phyloP scores from a whole-genome alignment of 2,329 filamentous ascomycete species.

The Fulvia fulva region DNA sequence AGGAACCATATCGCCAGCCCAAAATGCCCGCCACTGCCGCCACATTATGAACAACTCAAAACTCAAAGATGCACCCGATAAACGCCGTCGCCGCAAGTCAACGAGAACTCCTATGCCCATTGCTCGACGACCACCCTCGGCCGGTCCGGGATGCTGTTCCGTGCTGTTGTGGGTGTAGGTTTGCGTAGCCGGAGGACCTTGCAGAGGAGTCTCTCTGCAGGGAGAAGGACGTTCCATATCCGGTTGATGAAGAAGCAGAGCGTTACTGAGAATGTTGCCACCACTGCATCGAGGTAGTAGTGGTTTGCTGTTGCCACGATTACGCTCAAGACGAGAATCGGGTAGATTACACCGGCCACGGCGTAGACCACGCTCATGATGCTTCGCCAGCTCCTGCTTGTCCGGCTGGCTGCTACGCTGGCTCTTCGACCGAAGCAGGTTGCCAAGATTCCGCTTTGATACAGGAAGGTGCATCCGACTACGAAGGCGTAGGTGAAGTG shows the following conservation, averaged over 20 bases:
- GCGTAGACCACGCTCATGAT: conserved; percentile 35
- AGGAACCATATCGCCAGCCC: neutral
- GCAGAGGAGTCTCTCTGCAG: conserved; percentile 49
- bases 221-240: conserved; percentile 49
- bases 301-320: conserved; percentile 63
- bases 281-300: conserved; percentile 54
- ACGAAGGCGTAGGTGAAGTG: conserved; percentile 53
- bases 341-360: conserved; percentile 41
- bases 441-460: conserved; percentile 48
- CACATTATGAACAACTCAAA: neutral
- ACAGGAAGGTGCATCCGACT: conserved; percentile 51
- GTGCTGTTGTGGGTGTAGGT: conserved; percentile 49
- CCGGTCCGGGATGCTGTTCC: conserved; percentile 2
- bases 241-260: conserved; percentile 49
- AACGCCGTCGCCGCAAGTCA: neutral
- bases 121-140: conserved; percentile 16
- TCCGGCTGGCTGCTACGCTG: conserved; percentile 7
- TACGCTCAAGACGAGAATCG: conserved; percentile 43
- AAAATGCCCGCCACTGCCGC: neutral
- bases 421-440: conserved; percentile 36
- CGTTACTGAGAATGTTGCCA: conserved; percentile 48
- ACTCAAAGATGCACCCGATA: neutral
- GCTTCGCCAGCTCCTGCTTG: conserved; percentile 1
- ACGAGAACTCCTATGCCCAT: neutral
- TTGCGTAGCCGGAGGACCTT: conserved; percentile 50